Percentiles rank a stretch among this genome's conserved stretches.
These are phyloP conservation scores for Falciphora oryzae DNA, from an alignment of 2,329 filamentous ascomycete genomes.

Conservation along the genomic window DNA sequence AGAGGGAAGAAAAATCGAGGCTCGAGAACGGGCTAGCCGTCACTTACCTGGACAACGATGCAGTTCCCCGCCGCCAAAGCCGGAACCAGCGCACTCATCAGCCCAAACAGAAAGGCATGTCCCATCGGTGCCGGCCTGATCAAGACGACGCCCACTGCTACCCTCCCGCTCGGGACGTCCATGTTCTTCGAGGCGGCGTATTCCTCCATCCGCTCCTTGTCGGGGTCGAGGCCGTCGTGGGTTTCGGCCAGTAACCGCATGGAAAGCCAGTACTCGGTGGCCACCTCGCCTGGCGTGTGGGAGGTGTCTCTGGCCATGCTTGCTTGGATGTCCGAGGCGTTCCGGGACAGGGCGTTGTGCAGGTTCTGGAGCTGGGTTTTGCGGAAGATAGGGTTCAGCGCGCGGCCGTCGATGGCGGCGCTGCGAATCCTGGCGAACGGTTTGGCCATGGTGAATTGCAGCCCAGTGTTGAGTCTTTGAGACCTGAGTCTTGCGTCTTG, in stretches of 20 bases:
- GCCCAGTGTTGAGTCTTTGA: too few species aligned
- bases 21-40: neutral
- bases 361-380: constrained; percentile 32
- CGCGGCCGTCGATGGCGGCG: constrained; percentile 31
- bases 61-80: constrained; percentile 31
- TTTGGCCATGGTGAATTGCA: too few species aligned
- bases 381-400: constrained; percentile 31
- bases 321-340: constrained; percentile 23
- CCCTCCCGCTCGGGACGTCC: constrained; percentile 19
- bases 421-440: constrained; percentile 21
- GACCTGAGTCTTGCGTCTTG: too few species aligned
- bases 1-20: neutral
- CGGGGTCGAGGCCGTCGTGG: constrained; percentile 23
- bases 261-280: constrained; percentile 24
- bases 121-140: constrained; percentile 25
- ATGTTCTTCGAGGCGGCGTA: constrained; percentile 23
- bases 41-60: constrained; percentile 26
- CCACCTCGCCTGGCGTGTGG: constrained; percentile 25
- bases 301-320: constrained; percentile 26
- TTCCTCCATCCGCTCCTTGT: constrained; percentile 22
- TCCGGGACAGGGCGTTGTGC: constrained; percentile 25
- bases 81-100: constrained; percentile 25
- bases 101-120: constrained; percentile 27
- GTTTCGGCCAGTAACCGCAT: constrained; percentile 24
- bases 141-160: constrained; percentile 24